A percentile compares a stretch with the other conserved stretches of the same genome.
Evolutionary conservation across 2,329 filamentous ascomycete species (phyloP).

Genomic region (Sporothrix luriei): DNA sequence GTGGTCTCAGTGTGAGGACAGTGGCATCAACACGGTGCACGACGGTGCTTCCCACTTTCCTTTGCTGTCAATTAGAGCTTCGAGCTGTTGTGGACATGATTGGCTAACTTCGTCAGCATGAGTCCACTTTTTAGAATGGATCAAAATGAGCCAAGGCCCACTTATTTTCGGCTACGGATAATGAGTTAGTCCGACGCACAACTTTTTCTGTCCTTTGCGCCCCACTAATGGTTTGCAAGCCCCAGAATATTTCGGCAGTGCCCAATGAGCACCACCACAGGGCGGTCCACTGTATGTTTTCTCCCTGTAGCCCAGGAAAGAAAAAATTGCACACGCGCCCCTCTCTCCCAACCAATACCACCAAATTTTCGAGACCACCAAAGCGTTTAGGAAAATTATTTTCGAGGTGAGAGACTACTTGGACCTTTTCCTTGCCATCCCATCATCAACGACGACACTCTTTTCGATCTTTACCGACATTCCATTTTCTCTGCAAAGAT

Average conservation of each 20-base stretch:
- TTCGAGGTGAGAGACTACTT: constrained; percentile 35
- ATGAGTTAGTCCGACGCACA: constrained; percentile 35
- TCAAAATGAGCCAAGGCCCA: neutral
- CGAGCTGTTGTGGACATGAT: neutral
- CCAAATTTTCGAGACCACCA: constrained; percentile 35
- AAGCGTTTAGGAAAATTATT: constrained; percentile 37
- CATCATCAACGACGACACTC: constrained; percentile 39
- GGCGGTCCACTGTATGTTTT: constrained; percentile 24
- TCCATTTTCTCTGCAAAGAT: constrained; percentile 49
- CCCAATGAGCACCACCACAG: constrained; percentile 8
- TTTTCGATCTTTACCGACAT: constrained; percentile 33
- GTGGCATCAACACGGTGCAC: constrained; percentile 15
- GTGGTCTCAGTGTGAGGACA: constrained; percentile 9
- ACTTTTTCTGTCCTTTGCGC: constrained; percentile 22
- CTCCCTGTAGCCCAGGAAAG: neutral
- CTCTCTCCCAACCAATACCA: constrained; percentile 30
- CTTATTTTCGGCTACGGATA: constrained; percentile 25
- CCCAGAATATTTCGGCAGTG: constrained; percentile 28
- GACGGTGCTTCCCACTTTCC: constrained; percentile 8
- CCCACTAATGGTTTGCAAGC: constrained; percentile 27
- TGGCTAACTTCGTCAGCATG: neutral
- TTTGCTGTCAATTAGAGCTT: neutral
- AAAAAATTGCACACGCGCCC: constrained; percentile 32
- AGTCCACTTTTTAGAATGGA: neutral
- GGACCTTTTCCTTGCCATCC: constrained; percentile 25